phyloP scores from a whole-genome alignment of 1,284 basidiomycete species.

The Marasmius oreades region DNA sequence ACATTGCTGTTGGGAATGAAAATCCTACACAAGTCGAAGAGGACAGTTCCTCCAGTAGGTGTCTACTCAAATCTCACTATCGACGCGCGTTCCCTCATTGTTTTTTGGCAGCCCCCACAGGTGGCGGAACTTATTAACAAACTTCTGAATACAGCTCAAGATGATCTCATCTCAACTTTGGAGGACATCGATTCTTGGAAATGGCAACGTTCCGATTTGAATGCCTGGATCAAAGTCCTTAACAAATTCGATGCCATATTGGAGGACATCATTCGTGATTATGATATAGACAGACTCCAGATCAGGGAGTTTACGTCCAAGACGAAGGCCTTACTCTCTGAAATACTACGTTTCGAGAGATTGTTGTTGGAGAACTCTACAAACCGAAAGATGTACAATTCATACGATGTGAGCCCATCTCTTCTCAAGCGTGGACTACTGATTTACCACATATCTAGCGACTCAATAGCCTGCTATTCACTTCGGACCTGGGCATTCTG shows the following conservation, averaged over 20 bases:
- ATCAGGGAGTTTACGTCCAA: slow-evolving; percentile 74
- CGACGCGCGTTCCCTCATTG: slow-evolving; percentile 20
- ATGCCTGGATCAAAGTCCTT: slow-evolving; percentile 93
- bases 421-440: slow-evolving; percentile 3
- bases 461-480: slow-evolving; percentile 84
- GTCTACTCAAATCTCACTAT: slow-evolving; percentile 13
- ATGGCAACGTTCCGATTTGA: slow-evolving; percentile 96
- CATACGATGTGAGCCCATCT: slow-evolving; percentile 82
- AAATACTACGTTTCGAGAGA: slow-evolving; percentile 86
- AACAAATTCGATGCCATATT: slow-evolving; percentile 94
- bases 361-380: slow-evolving; percentile 96
- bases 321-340: slow-evolving; percentile 75
- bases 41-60: slow-evolving; percentile 65
- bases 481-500: slow-evolving; percentile 88
- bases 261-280: slow-evolving; percentile 79
- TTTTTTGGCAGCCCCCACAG: slow-evolving; percentile 58
- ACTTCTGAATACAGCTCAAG: slow-evolving; percentile 59
- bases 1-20: slow-evolving; percentile 67
- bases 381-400: slow-evolving; percentile 94
- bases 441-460: slow-evolving; percentile 51
- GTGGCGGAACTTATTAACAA: slow-evolving; percentile 72
- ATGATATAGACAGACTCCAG: slow-evolving; percentile 83
- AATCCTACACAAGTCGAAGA: slow-evolving; percentile 78
- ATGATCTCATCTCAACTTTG: slow-evolving; percentile 64
- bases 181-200: slow-evolving; percentile 77